Evolutionary conservation across 1,284 basidiomycete species (phyloP), one percentile per base, ranked within the genome.

Genomic region (Boletellus sp.): DNA sequence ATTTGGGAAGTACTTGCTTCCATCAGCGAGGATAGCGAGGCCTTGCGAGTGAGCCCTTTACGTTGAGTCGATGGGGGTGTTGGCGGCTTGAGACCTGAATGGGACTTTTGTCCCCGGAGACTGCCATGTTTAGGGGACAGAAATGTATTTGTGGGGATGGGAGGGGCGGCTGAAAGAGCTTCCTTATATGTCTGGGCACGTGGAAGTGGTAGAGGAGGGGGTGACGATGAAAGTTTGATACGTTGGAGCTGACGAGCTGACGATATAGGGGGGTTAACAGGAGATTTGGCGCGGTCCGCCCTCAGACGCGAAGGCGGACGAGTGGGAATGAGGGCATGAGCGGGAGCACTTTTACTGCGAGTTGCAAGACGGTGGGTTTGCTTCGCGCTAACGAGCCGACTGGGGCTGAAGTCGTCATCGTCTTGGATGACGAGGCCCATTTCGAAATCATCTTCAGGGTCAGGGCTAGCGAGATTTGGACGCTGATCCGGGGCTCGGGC

Each of bases 361-460:
- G 59, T 68, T 60, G 70, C 59, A 60, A 60, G 54, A 14, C 75
- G 74, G 39, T 75, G 67, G 17, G 69, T 63, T 49, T 79, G 72
- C 45, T 81, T 78, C 25, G 76, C 67, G 46, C 73, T 79, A 58
- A 73, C 68, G 23, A 90, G 74, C 41, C 87, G 74, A 60, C 82
- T 86, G 7, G 85, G 82, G 59, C 84, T 89, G 39, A 91, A 77
- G 60, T 90, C 87, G 45, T 78, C 78, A 59, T 88, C 87, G 49
- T 87, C 84, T 56, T 84, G 81, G 56, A 91, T 83, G 53, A 89
- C 76, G 43, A 91, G 79, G 21, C 87, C 89, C 53, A 77, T 78
- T 66, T 91, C 88, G 52, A 88, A 89, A 61, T 89, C 84, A 51
- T 90, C 87, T 57, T 89, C 87, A 11, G 81, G 79, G 61, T 86